Evolutionary conservation across 208 protist species (phyloP).

Genomic region (Leishmania tropica): DNA sequence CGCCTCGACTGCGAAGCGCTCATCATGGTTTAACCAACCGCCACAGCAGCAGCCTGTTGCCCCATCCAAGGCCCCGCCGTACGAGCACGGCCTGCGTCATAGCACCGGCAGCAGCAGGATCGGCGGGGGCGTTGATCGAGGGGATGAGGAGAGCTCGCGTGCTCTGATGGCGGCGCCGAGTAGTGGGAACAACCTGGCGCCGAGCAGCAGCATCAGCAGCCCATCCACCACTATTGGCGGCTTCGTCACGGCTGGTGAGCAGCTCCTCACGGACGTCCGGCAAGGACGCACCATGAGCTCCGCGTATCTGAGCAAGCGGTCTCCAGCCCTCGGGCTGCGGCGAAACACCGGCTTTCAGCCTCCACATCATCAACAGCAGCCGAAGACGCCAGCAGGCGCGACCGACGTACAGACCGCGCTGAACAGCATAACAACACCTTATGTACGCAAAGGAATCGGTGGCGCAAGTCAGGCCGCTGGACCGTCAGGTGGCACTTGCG

Average conservation of each 20-base stretch:
- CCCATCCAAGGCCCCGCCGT: slow-evolving; percentile 23
- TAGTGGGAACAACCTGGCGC: not conserved
- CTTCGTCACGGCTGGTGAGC: slow-evolving; percentile 71
- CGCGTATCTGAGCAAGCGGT: slow-evolving; percentile 42
- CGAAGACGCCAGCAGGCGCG: slow-evolving; percentile 10
- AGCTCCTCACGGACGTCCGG: slow-evolving; percentile 53
- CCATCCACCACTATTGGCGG: slow-evolving; percentile 22
- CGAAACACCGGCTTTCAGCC: slow-evolving; percentile 52
- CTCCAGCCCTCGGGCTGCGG: slow-evolving; percentile 65
- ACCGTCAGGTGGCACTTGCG: not conserved
- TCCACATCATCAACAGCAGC: slow-evolving; percentile 58
- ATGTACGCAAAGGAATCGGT: not conserved
- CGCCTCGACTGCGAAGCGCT: slow-evolving; percentile 1
- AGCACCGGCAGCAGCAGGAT: not conserved
- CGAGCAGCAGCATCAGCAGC: slow-evolving; percentile 14
- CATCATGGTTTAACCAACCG: slow-evolving; percentile 11
- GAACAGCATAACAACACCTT: not conserved
- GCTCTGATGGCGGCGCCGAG: not conserved
- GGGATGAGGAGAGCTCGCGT: not conserved
- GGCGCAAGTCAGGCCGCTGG: not conserved
- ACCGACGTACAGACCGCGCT: not conserved
- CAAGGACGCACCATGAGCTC: slow-evolving; percentile 40
- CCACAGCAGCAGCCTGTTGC: not conserved
- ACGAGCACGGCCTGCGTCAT: slow-evolving; percentile 13
- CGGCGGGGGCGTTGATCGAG: not conserved